Evolutionary conservation across 192 early-diverging fungal species (phyloP).

Genomic region (Allomyces macrogynus): DNA sequence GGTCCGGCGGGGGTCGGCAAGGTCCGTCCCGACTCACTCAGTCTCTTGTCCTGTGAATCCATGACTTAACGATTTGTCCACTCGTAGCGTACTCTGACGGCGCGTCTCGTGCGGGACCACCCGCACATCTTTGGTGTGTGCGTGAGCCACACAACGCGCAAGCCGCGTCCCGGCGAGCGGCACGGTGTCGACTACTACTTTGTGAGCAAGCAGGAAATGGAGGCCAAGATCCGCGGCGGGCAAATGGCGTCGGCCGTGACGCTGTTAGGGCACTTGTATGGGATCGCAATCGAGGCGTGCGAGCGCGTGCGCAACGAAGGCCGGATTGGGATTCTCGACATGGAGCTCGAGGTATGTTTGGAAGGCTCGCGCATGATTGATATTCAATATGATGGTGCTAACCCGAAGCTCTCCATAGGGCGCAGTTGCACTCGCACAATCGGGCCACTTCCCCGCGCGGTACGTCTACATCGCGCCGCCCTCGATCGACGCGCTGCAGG

Average conservation of each 20-base stretch:
- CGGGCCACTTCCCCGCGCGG: constrained; percentile 14
- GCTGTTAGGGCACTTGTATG: constrained; percentile 36
- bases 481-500: constrained; percentile 17
- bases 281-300: constrained; percentile 20
- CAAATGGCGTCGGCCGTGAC: constrained; percentile 26
- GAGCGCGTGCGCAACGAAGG: constrained; percentile 26
- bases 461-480: constrained; percentile 26
- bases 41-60: too few relatives aligned
- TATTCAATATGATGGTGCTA: too few relatives aligned
- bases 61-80: too few relatives aligned
- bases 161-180: constrained; percentile 28
- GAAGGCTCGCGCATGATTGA: too few relatives aligned
- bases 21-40: too few relatives aligned
- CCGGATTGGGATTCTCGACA: constrained; percentile 20
- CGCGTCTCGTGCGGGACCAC: constrained; percentile 14
- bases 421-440: constrained; percentile 17
- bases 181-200: constrained; percentile 35
- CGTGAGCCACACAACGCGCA: constrained; percentile 33
- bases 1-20: constrained; percentile 34
- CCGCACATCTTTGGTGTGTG: constrained; percentile 23
- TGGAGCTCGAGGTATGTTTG: too few relatives aligned
- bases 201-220: constrained; percentile 18
- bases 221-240: constrained; percentile 17
- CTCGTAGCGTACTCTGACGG: constrained; percentile 16
- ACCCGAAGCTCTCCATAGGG: too few relatives aligned